phyloP scores from a whole-genome alignment of 1,139 yeast genomes.

The Lodderomyces metapsilosis region DNA sequence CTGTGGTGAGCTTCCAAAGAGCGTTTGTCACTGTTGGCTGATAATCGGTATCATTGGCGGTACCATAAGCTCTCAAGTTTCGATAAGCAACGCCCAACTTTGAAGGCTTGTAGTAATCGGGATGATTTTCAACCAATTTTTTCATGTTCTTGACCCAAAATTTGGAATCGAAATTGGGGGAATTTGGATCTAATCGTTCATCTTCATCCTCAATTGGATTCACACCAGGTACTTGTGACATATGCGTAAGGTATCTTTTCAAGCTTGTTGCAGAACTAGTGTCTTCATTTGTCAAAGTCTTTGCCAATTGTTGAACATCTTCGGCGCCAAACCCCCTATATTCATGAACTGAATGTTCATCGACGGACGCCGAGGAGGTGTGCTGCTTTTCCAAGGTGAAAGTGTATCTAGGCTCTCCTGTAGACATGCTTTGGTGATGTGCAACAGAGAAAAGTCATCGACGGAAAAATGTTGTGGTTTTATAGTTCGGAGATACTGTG shows the following conservation, averaged over 20 bases:
- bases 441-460: no score
- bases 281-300: conserved; percentile 30
- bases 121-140: conserved; percentile 20
- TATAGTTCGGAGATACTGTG: no score
- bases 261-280: conserved; percentile 16
- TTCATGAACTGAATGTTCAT: neutral
- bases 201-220: conserved; percentile 27
- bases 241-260: conserved; percentile 39
- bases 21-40: conserved; percentile 68
- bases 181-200: conserved; percentile 13
- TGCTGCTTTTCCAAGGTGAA: conserved; percentile 2
- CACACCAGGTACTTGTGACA: conserved; percentile 55
- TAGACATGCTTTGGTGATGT: no score
- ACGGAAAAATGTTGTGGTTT: no score
- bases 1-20: conserved; percentile 26
- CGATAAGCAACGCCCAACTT: conserved; percentile 69
- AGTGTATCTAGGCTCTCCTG: no score
- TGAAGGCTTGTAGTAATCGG: conserved; percentile 54
- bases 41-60: conserved; percentile 75
- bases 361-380: neutral
- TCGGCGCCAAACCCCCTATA: conserved; percentile 2
- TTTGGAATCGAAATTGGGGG: conserved; percentile 22
- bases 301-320: neutral
- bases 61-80: conserved; percentile 69
- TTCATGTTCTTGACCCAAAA: conserved; percentile 73